Conservation (phyloP, 2,329 filamentous ascomycete genomes). For the Sporothrix pseudoabietina region DNA sequence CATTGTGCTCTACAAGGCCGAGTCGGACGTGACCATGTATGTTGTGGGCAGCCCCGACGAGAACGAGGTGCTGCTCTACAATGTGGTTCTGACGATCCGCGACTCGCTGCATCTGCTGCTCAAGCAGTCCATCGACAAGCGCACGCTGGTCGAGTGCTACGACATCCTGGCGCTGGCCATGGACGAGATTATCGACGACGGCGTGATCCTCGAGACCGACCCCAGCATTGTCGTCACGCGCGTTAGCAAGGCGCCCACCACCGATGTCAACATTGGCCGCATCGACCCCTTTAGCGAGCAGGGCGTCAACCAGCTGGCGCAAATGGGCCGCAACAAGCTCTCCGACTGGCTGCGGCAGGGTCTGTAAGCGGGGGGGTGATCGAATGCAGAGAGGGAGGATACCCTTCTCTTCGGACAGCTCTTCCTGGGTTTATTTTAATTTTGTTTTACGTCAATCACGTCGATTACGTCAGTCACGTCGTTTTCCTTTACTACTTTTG, state of each 20-base stretch:
- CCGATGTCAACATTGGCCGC: slow-evolving; percentile 89
- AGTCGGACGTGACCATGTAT: slow-evolving; percentile 93
- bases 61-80: slow-evolving; percentile 96
- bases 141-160: slow-evolving; percentile 98
- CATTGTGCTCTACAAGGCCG: slow-evolving; percentile 96
- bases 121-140: slow-evolving; percentile 97
- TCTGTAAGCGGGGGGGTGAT: slow-evolving; percentile 50
- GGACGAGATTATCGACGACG: slow-evolving; percentile 93
- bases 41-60: slow-evolving; percentile 89
- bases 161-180: slow-evolving; percentile 91
- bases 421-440: slow-evolving; percentile 6
- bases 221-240: slow-evolving; percentile 90
- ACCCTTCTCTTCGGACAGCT: background rate
- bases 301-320: slow-evolving; percentile 89
- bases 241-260: slow-evolving; percentile 86
- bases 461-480: background rate
- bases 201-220: slow-evolving; percentile 96
- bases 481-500: background rate
- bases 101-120: slow-evolving; percentile 89
- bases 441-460: background rate
- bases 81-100: slow-evolving; percentile 85
- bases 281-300: slow-evolving; percentile 91
- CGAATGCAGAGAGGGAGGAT: background rate
- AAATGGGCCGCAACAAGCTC: slow-evolving; percentile 89
- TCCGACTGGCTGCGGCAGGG: slow-evolving; percentile 89